Conservation (phyloP, 768 basidiomycete genomes). For the Crucibulum laeve region DNA sequence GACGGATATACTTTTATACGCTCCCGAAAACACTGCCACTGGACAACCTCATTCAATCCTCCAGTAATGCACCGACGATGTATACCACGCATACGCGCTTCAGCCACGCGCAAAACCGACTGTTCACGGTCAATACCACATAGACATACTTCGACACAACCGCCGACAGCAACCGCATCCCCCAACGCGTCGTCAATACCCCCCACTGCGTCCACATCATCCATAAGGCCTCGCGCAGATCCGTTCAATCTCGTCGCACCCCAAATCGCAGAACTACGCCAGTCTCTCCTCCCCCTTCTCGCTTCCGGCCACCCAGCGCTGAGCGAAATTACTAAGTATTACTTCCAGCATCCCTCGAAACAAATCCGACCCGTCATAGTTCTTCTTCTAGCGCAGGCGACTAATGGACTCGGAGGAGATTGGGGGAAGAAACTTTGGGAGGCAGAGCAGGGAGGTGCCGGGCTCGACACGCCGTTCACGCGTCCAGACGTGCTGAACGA, state of each 20-base stretch:
- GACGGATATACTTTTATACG: neutral
- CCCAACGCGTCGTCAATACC: neutral
- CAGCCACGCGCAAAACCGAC: neutral
- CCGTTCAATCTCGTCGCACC: constrained; percentile 65
- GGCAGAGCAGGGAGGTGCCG: constrained; percentile 45
- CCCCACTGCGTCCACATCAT: neutral
- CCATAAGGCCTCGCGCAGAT: constrained; percentile 35
- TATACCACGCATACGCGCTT: neutral
- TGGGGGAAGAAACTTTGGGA: constrained; percentile 57
- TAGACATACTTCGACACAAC: neutral
- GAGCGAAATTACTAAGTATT: constrained; percentile 84
- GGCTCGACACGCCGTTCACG: constrained; percentile 70
- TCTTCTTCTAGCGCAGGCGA: constrained; percentile 82
- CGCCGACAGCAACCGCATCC: neutral
- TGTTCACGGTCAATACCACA: neutral
- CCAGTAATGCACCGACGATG: neutral
- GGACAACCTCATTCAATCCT: too few species aligned
- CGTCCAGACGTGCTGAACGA: constrained; percentile 79
- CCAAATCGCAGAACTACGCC: constrained; percentile 65
- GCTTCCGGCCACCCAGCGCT: constrained; percentile 82
- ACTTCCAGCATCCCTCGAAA: constrained; percentile 87
- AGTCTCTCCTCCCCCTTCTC: constrained; percentile 67
- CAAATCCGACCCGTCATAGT: constrained; percentile 87
- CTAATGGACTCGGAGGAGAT: constrained; percentile 75
- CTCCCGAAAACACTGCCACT: neutral